These are phyloP conservation scores for Pichia gijzeniarum DNA, from an alignment of 805 yeast species.

Conservation along the genomic window DNA sequence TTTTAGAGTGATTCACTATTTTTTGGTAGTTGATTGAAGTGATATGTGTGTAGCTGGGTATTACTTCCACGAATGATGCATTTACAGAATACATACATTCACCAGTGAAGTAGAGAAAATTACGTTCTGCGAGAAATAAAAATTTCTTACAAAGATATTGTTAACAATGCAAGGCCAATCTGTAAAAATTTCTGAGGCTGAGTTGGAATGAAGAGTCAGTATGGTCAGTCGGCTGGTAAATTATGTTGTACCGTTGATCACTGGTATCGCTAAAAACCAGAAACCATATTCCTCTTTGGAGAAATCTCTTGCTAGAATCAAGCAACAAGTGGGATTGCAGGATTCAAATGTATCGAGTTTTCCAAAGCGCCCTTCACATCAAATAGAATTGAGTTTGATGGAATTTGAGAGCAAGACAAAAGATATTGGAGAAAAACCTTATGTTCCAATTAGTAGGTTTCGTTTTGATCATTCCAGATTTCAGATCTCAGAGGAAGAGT, in stretches of 20 bases:
- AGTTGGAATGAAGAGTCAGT: too few species aligned
- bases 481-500: conserved; percentile 8
- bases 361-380: neutral
- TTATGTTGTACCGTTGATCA: neutral
- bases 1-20: neutral
- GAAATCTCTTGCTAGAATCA: neutral
- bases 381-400: neutral
- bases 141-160: too few species aligned
- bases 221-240: neutral
- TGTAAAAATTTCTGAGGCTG: too few species aligned
- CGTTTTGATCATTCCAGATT: conserved; percentile 6
- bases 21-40: neutral
- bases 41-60: neutral
- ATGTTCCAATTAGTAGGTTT: conserved; percentile 4
- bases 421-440: neutral
- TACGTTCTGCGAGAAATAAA: too few species aligned
- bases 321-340: neutral
- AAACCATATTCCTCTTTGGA: neutral
- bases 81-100: too few species aligned
- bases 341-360: neutral
- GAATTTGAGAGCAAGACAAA: neutral
- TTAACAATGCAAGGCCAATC: too few species aligned
- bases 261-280: neutral
- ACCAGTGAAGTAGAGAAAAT: too few species aligned
- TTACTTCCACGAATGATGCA: too few species aligned